Percentiles rank a stretch among this genome's conserved stretches.
These are phyloP conservation scores for Metarhizium sp. DNA, from an alignment of 2,329 filamentous ascomycete genomes.

Conservation along the genomic window DNA sequence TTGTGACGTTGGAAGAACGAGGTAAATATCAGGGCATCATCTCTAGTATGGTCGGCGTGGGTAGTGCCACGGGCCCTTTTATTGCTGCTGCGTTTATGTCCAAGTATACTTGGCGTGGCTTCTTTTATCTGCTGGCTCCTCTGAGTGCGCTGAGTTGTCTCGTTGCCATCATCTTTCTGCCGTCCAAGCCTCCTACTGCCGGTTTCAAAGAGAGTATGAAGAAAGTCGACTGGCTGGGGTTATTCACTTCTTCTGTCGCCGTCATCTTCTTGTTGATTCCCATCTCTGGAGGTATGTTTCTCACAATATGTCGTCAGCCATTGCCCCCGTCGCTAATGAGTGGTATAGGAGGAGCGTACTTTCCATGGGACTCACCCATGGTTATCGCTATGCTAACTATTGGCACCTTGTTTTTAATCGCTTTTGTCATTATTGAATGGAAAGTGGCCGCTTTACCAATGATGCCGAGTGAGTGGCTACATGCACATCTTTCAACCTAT, in stretches of 20 bases:
- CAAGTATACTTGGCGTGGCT: conserved; percentile 29
- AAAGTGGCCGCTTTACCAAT: conserved; percentile 64
- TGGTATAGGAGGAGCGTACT: too few relatives aligned
- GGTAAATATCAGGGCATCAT: conserved; percentile 37
- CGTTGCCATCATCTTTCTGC: conserved; percentile 36
- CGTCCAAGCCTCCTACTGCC: conserved; percentile 39
- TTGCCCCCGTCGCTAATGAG: too few relatives aligned
- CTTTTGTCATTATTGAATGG: conserved; percentile 61
- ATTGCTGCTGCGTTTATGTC: conserved; percentile 9
- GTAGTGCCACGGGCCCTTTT: too few relatives aligned
- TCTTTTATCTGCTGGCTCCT: conserved; percentile 41
- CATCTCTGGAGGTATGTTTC: too few relatives aligned
- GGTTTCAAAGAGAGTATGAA: conserved; percentile 19
- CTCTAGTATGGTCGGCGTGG: too few relatives aligned
- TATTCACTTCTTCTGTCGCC: too few relatives aligned
- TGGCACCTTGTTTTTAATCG: too few relatives aligned
- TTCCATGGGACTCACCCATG: too few relatives aligned
- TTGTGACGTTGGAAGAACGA: conserved; percentile 48
- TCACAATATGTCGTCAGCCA: too few relatives aligned
- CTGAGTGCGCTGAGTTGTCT: conserved; percentile 34
- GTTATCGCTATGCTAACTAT: too few relatives aligned
- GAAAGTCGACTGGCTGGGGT: too few relatives aligned
- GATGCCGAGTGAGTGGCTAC: conserved; percentile 41
- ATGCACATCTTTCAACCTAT: neutral
- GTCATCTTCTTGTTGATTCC: too few relatives aligned